phyloP scores from a whole-genome alignment of 805 yeast genomes.

The Starmerella floricola region DNA sequence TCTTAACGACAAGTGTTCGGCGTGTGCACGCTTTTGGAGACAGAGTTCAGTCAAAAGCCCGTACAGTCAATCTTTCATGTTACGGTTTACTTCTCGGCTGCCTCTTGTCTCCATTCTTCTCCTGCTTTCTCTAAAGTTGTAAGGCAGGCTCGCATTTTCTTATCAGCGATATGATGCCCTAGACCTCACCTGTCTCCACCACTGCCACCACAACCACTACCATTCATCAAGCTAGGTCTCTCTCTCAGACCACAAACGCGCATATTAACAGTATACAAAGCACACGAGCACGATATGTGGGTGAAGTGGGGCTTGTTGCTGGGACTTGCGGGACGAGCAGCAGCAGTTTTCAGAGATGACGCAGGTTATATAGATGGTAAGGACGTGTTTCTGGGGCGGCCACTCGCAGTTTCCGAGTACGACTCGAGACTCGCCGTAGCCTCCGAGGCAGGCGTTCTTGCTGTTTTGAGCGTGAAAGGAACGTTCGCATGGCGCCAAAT shows the following conservation, averaged over 20 bases:
- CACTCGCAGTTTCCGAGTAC: slow-evolving; percentile 12
- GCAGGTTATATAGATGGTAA: slow-evolving; percentile 29
- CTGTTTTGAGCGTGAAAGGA: slow-evolving; percentile 24
- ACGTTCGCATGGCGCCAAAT: slow-evolving; percentile 24
- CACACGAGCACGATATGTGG: background rate
- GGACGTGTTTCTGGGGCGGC: slow-evolving; percentile 22
- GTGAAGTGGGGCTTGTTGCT: background rate
- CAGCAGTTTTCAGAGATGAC: slow-evolving; percentile 29
- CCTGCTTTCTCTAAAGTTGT: too few relatives aligned
- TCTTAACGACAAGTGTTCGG: too few relatives aligned
- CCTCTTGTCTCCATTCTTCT: too few relatives aligned
- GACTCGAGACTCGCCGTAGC: slow-evolving; percentile 17
- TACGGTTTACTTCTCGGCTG: too few relatives aligned
- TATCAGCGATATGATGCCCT: too few relatives aligned
- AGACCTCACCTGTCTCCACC: background rate
- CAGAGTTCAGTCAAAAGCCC: too few relatives aligned
- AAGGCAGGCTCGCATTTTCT: too few relatives aligned
- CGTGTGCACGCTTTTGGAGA: too few relatives aligned
- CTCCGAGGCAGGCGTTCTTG: slow-evolving; percentile 22
- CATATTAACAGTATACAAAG: background rate
- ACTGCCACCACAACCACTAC: too few relatives aligned
- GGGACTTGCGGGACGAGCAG: slow-evolving; percentile 9
- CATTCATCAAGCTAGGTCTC: too few relatives aligned
- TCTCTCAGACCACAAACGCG: too few relatives aligned
- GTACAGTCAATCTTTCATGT: background rate